Evolutionary conservation across 345 rosid genomes (phyloP), one percentile per base, ranked within the genome.

Genomic region (Heritiera littoralis): DNA sequence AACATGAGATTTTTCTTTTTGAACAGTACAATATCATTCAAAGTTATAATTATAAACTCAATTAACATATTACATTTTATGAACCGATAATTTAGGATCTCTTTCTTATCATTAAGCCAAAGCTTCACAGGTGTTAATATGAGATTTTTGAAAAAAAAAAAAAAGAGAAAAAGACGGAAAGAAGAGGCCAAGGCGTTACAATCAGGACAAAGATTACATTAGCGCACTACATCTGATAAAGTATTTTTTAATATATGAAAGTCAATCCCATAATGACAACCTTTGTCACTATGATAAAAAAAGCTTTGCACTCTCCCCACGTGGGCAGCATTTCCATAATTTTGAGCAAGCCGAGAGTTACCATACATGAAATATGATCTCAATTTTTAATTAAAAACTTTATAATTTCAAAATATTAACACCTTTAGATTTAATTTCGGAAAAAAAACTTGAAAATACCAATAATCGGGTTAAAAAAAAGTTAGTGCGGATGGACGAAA

Each of bases 211-310:
- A 67, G 41, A 51, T 72, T 72, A 32, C 13, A 49, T 28, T 52
- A 51, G 23, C 51, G 61, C 5, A 51, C 28, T n/a, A 20, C 45
- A 68, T 20, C 12, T 20, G 60, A 51, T 7, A 32, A 71, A 68
- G 73, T 30, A 8, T 3, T 14, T 51, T 23, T 70, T 23, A 12
- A 8, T 71, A 71, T 49, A 32, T 72, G 60, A 60, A 72, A 46
- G 75, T 52, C 61, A 72, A 72, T 52, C 9, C 61, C 75, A 51
- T 32, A 52, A 30, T 72, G 30, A 72, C 60, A 72, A 52, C 60
- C 28, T 72, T 51, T 12, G 45, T 17, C 75, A 71, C 75, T 69
- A 32, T 12, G 14, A 12, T 9, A 46, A 49, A 49, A 28, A 28
- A 70, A 7, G 41, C 59, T 51, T 72, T 17, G 5, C 23, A 17